Conservation (phyloP, 176 grass and related monocot genomes). For the Urochloa ruziziensis region DNA sequence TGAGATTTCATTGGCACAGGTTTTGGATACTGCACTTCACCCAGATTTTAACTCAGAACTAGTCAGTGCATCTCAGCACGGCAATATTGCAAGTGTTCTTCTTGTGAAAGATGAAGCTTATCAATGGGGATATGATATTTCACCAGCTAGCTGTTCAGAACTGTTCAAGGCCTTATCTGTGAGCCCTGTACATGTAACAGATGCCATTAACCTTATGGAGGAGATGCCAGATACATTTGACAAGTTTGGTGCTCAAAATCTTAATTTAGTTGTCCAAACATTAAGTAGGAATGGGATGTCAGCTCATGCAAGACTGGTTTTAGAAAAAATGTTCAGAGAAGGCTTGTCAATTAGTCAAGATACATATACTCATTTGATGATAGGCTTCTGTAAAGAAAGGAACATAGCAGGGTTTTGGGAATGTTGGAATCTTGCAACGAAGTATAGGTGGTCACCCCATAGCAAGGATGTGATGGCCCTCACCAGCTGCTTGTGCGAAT, state of each 20-base stretch:
- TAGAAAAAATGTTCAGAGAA: conserved; percentile 56
- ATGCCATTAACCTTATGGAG: conserved; percentile 52
- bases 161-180: conserved; percentile 53
- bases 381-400: conserved; percentile 62
- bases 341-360: conserved; percentile 51
- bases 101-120: conserved; percentile 61
- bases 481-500: conserved; percentile 58
- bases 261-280: conserved; percentile 54
- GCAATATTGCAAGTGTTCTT: conserved; percentile 51
- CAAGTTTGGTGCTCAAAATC: conserved; percentile 57
- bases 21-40: conserved; percentile 59
- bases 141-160: conserved; percentile 43
- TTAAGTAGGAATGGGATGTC: conserved; percentile 55
- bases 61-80: conserved; percentile 56
- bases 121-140: conserved; percentile 64
- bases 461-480: conserved; percentile 47
- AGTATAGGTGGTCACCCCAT: conserved; percentile 54
- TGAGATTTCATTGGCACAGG: conserved; percentile 57
- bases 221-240: conserved; percentile 50
- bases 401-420: conserved; percentile 66
- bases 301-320: conserved; percentile 47
- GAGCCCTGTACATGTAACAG: conserved; percentile 36
- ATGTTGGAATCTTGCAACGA: conserved; percentile 63
- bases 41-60: conserved; percentile 52
- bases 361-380: conserved; percentile 59